Percentiles rank a stretch among this genome's conserved stretches.
These are phyloP conservation scores for Cryptococcus deneoformans DNA, from an alignment of 1,284 basidiomycete genomes.

Conservation along the genomic window DNA sequence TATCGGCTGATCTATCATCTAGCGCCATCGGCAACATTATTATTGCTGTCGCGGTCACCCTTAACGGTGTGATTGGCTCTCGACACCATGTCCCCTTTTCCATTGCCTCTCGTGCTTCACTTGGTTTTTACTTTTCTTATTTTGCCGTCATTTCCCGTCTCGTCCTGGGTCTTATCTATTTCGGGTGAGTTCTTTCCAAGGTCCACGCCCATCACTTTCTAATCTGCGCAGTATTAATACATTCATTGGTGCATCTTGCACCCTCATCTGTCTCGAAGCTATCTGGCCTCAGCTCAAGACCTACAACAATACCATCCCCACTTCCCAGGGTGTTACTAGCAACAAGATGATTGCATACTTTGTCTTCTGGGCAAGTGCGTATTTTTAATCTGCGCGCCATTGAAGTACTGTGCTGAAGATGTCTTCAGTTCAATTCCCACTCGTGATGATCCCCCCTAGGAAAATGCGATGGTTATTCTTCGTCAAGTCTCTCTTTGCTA, in stretches of 20 bases:
- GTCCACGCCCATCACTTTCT: background rate
- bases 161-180: constrained; percentile 72
- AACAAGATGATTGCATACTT: constrained; percentile 63
- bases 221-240: constrained; percentile 56
- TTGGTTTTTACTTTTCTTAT: constrained; percentile 63
- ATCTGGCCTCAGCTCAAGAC: constrained; percentile 69
- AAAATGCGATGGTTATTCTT: constrained; percentile 70
- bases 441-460: constrained; percentile 71
- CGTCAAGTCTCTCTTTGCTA: constrained; percentile 62
- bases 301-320: constrained; percentile 62
- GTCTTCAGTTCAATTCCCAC: constrained; percentile 51
- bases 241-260: constrained; percentile 42
- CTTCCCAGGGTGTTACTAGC: constrained; percentile 61
- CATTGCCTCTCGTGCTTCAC: constrained; percentile 68
- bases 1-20: background rate
- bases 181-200: constrained; percentile 38
- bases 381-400: constrained; percentile 4
- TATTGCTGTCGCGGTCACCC: constrained; percentile 31
- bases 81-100: constrained; percentile 68
- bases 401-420: background rate
- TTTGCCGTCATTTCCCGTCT: constrained; percentile 68
- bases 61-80: constrained; percentile 69
- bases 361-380: constrained; percentile 63
- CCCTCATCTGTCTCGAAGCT: constrained; percentile 63
- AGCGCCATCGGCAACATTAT: constrained; percentile 43